These are phyloP conservation scores for Xylariaceae sp. DNA, from an alignment of 2,329 filamentous ascomycete species.

Conservation along the genomic window DNA sequence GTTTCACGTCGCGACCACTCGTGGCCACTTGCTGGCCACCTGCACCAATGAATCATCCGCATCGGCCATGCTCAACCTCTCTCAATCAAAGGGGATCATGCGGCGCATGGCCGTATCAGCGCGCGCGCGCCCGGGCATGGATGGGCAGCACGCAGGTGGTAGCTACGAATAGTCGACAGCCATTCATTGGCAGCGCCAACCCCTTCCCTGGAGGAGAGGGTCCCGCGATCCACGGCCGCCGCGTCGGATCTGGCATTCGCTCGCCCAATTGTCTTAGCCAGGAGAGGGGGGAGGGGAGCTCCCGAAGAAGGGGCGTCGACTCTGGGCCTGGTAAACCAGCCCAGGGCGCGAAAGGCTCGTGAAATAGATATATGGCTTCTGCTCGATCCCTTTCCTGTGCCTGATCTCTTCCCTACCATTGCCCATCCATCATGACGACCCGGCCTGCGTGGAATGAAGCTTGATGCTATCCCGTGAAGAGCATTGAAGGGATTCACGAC, in stretches of 20 bases:
- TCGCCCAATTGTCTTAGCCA: constrained; percentile 10
- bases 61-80: constrained; percentile 14
- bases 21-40: constrained; percentile 17
- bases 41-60: constrained; percentile 19
- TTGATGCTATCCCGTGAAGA: constrained; percentile 13
- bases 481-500: constrained; percentile 18
- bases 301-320: too few species aligned
- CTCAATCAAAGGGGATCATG: constrained; percentile 18
- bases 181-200: constrained; percentile 17
- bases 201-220: constrained; percentile 13
- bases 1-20: constrained; percentile 22
- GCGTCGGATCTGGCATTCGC: constrained; percentile 7
- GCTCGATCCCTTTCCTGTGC: constrained; percentile 10
- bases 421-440: constrained; percentile 5
- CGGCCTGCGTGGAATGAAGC: constrained; percentile 17
- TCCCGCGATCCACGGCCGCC: constrained; percentile 1
- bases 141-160: constrained; percentile 13
- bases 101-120: constrained; percentile 13
- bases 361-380: constrained; percentile 22
- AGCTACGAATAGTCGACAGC: constrained; percentile 17
- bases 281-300: constrained; percentile 7
- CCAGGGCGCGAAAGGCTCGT: constrained; percentile 4
- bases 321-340: background rate
- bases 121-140: constrained; percentile 16
- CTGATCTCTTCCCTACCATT: constrained; percentile 2